These are phyloP conservation scores for Trichoderma erinaceum DNA, from an alignment of 495 filamentous ascomycete genomes.

Conservation along the genomic window DNA sequence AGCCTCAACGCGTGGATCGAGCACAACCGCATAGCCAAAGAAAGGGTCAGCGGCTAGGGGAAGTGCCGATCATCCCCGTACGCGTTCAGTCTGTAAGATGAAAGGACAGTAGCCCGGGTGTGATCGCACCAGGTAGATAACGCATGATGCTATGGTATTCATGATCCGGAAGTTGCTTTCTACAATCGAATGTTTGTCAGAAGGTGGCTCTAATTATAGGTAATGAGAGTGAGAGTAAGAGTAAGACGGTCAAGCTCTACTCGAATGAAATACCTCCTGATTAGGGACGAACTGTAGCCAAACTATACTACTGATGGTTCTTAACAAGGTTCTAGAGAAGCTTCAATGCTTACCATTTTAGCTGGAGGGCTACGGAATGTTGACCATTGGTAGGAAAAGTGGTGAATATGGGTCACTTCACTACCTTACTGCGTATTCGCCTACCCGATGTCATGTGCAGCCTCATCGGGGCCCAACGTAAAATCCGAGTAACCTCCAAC, in stretches of 20 bases:
- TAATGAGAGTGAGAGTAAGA: background rate
- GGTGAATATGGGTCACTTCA: background rate
- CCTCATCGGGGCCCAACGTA: background rate
- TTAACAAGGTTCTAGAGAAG: conserved; percentile 3
- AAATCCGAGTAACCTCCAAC: background rate
- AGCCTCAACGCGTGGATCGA: background rate
- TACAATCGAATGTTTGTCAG: background rate
- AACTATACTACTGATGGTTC: background rate
- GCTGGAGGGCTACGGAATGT: background rate
- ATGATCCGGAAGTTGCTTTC: background rate
- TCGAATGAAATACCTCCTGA: too few relatives aligned
- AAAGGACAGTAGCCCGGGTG: background rate
- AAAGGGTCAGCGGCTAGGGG: background rate
- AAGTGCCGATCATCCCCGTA: conserved; percentile 7
- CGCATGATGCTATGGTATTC: background rate
- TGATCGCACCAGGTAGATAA: background rate
- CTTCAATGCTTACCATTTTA: background rate
- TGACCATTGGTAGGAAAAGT: background rate
- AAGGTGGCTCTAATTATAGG: background rate
- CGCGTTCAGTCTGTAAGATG: background rate
- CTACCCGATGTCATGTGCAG: background rate
- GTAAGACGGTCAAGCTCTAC: background rate
- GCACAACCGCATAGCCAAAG: background rate
- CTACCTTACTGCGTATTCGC: background rate
- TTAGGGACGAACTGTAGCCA: background rate